Evolutionary conservation across 2,329 filamentous ascomycete species (phyloP).

Genomic region (Arachnopeziza araneosa): DNA sequence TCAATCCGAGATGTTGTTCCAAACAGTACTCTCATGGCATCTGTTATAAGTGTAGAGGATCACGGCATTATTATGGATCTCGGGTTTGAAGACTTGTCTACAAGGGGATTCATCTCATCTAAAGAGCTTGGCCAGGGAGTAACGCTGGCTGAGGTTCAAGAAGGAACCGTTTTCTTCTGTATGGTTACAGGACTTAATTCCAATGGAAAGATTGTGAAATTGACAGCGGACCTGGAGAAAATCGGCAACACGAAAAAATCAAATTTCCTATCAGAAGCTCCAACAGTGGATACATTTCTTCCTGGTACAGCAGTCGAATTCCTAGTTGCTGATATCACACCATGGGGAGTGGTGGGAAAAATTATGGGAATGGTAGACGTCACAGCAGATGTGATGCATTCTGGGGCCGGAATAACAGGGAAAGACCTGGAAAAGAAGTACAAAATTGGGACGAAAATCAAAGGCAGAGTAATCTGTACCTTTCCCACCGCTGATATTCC

Average conservation of each 20-base stretch:
- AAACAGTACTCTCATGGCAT: constrained; percentile 78
- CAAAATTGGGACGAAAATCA: constrained; percentile 78
- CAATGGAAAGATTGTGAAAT: constrained; percentile 78
- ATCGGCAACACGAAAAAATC: constrained; percentile 60
- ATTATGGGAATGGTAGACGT: constrained; percentile 88
- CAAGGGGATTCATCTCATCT: constrained; percentile 79
- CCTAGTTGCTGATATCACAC: constrained; percentile 68
- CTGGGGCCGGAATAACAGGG: constrained; percentile 64
- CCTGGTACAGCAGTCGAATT: constrained; percentile 89
- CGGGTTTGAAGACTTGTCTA: constrained; percentile 60
- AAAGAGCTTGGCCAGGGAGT: constrained; percentile 69
- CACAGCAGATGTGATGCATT: constrained; percentile 87
- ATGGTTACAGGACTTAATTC: constrained; percentile 69
- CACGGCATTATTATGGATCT: constrained; percentile 93
- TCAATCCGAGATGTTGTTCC: constrained; percentile 65
- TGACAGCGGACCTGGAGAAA: constrained; percentile 69
- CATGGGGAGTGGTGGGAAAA: constrained; percentile 77
- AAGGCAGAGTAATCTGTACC: constrained; percentile 81
- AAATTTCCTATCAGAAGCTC: constrained; percentile 66
- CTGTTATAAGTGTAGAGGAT: constrained; percentile 88
- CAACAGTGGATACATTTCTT: constrained; percentile 83
- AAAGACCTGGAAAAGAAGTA: constrained; percentile 70
- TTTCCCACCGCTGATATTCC: constrained; percentile 73
- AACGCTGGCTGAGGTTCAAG: constrained; percentile 63
- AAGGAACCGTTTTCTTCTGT: constrained; percentile 81